Percentiles rank a stretch among this genome's conserved stretches.
Evolutionary conservation across 371 early-diverging fungal species (phyloP).

Genomic region (Mucor piriformis): DNA sequence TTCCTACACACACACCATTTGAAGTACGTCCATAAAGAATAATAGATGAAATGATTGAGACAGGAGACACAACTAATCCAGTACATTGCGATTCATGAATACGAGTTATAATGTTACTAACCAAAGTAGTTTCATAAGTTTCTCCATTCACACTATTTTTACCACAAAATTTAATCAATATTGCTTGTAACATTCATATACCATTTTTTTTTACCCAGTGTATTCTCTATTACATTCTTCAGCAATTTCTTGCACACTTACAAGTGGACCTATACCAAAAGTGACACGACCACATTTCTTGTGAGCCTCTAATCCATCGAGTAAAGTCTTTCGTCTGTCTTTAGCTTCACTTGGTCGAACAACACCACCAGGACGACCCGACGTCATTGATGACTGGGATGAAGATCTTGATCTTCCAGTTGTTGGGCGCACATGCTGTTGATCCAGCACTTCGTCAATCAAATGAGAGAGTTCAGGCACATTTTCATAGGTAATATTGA

Average conservation of each 20-base stretch:
- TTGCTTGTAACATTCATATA: no score
- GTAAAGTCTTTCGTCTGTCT: conserved; percentile 38
- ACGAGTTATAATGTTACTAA: conserved; percentile 32
- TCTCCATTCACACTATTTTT: conserved; percentile 7
- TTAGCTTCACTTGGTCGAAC: conserved; percentile 49
- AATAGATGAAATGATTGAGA: conserved; percentile 41
- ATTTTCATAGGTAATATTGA: conserved; percentile 53
- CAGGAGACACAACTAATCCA: conserved; percentile 44
- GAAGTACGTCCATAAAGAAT: conserved; percentile 52
- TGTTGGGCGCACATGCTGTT: conserved; percentile 26
- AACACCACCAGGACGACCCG: conserved; percentile 7
- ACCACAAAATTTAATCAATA: not conserved
- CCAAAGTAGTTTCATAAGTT: conserved; percentile 28
- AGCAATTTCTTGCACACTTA: conserved; percentile 49
- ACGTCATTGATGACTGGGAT: conserved; percentile 6
- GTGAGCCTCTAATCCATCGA: conserved; percentile 21
- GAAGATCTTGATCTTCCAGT: conserved; percentile 11
- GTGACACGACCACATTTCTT: conserved; percentile 42
- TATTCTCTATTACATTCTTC: conserved; percentile 23
- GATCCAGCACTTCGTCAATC: conserved; percentile 49
- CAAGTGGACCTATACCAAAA: conserved; percentile 46
- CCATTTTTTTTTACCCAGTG: conserved; percentile 20
- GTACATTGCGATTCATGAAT: conserved; percentile 44
- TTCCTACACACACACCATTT: conserved; percentile 48
- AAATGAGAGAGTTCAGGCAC: conserved; percentile 47